Percentiles rank a stretch among this genome's conserved stretches.
Conservation (phyloP, 495 filamentous ascomycete species). For the Durotheca rogersii region DNA sequence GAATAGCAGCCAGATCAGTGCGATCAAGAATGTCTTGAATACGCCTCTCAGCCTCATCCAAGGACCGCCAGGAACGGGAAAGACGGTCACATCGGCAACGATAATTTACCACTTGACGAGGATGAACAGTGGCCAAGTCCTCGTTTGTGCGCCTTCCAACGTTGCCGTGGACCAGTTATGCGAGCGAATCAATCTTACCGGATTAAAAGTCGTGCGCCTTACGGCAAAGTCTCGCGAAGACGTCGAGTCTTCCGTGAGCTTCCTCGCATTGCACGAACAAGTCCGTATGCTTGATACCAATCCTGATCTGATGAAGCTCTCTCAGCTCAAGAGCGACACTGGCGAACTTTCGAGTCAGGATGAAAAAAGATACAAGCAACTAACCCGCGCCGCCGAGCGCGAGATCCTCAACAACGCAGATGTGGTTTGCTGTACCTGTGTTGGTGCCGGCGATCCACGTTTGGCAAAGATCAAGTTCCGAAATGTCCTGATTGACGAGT, state of each 20-base stretch:
- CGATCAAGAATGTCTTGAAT: conserved; percentile 92
- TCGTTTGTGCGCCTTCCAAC: conserved; percentile 97
- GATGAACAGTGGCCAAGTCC: conserved; percentile 88
- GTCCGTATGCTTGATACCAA: conserved; percentile 97
- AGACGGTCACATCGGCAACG: conserved; percentile 98
- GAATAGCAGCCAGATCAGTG: conserved; percentile 93
- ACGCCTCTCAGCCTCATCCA: conserved; percentile 95
- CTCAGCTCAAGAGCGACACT: conserved; percentile 85
- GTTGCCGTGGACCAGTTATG: conserved; percentile 98
- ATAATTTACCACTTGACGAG: conserved; percentile 98
- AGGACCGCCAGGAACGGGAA: conserved; percentile 94
- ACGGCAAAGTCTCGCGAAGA: conserved; percentile 98
- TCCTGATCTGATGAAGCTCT: conserved; percentile 85
- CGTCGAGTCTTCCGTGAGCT: conserved; percentile 93
- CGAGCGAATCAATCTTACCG: conserved; percentile 93
- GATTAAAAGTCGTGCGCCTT: conserved; percentile 94
- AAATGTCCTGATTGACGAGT: conserved; percentile 97
- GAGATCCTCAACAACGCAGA: conserved; percentile 96
- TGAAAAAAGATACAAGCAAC: conserved; percentile 95
- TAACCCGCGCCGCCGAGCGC: conserved; percentile 89
- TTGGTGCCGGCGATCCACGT: conserved; percentile 94
- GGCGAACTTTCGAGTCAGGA: conserved; percentile 94
- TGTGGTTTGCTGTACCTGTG: conserved; percentile 98
- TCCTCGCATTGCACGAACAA: conserved; percentile 93
- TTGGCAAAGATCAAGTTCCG: conserved; percentile 96